phyloP scores from a whole-genome alignment of 768 basidiomycete genomes.

The Calocybe gangraenosa region DNA sequence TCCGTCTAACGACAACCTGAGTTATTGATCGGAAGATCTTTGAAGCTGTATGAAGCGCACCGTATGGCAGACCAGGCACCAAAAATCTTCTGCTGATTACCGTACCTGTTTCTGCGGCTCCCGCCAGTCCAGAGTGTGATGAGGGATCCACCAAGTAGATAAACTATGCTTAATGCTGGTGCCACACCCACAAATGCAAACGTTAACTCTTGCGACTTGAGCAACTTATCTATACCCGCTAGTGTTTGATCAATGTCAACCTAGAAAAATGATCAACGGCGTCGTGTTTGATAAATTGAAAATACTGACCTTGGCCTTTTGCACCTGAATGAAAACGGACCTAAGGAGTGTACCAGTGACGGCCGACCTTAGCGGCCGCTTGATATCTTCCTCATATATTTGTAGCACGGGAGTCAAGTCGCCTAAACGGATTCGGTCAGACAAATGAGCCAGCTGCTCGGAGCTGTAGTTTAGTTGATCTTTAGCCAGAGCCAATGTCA shows the following conservation, averaged over 20 bases:
- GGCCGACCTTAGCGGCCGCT: constrained; percentile 78
- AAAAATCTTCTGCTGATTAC: constrained; percentile 49
- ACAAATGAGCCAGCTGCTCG: constrained; percentile 61
- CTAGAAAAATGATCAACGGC: constrained; percentile 28
- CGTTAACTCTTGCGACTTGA: constrained; percentile 91
- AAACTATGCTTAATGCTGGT: constrained; percentile 79
- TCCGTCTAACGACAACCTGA: constrained; percentile 35
- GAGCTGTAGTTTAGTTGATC: constrained; percentile 71
- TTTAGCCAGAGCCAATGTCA: constrained; percentile 80
- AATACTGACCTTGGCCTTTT: constrained; percentile 79
- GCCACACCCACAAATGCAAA: constrained; percentile 98
- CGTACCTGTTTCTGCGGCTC: constrained; percentile 46
- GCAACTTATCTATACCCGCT: constrained; percentile 86
- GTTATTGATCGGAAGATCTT: neutral
- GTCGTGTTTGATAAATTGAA: neutral
- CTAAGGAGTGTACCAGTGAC: constrained; percentile 78
- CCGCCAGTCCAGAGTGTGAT: constrained; percentile 46
- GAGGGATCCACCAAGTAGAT: constrained; percentile 55
- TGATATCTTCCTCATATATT: constrained; percentile 91
- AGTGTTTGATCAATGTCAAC: constrained; percentile 91
- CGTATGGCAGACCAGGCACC: constrained; percentile 73
- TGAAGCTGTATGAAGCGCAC: constrained; percentile 29
- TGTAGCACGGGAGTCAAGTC: constrained; percentile 84
- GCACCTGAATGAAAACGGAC: constrained; percentile 86
- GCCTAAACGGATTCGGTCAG: constrained; percentile 64